Percentiles rank a stretch among this genome's conserved stretches.
These are phyloP conservation scores for Begonia loranthoides DNA, from an alignment of 306 rosid genomes.

Conservation along the genomic window DNA sequence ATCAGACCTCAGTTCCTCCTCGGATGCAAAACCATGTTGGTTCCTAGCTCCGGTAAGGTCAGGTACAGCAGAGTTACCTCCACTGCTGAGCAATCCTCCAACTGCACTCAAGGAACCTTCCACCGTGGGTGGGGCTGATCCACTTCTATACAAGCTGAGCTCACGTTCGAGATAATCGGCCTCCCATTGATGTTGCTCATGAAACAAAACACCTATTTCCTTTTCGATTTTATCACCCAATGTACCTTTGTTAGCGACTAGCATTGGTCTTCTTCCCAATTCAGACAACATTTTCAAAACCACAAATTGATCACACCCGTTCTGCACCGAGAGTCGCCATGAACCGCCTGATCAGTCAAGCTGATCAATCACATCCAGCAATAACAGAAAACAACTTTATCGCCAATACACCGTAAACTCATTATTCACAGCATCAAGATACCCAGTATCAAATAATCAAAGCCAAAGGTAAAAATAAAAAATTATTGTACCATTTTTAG, in stretches of 20 bases:
- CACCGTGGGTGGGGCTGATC: no score
- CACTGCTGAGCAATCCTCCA: no score
- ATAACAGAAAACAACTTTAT: constrained; percentile 19
- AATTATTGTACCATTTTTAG: constrained; percentile 14
- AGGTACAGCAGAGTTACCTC: constrained; percentile 13
- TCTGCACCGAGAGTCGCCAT: constrained; percentile 2
- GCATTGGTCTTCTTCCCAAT: constrained; percentile 62
- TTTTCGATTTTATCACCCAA: constrained; percentile 84
- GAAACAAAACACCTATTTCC: constrained; percentile 76
- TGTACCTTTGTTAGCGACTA: constrained; percentile 63
- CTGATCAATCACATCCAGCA: constrained; percentile 10
- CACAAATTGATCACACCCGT: neutral
- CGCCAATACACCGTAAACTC: constrained; percentile 9
- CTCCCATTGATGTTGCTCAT: constrained; percentile 65
- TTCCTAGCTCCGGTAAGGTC: constrained; percentile 40
- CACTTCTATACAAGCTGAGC: no score
- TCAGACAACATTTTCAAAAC: constrained; percentile 52
- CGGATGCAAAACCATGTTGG: constrained; percentile 55
- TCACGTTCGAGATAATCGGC: constrained; percentile 61
- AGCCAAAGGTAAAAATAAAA: constrained; percentile 10
- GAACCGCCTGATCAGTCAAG: constrained; percentile 4
- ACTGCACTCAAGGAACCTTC: no score
- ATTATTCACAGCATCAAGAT: constrained; percentile 24
- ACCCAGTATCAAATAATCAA: constrained; percentile 19
- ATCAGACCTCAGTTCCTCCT: constrained; percentile 89